phyloP scores from a whole-genome alignment of 345 rosid species.

The Hibiscus mutabilis region DNA sequence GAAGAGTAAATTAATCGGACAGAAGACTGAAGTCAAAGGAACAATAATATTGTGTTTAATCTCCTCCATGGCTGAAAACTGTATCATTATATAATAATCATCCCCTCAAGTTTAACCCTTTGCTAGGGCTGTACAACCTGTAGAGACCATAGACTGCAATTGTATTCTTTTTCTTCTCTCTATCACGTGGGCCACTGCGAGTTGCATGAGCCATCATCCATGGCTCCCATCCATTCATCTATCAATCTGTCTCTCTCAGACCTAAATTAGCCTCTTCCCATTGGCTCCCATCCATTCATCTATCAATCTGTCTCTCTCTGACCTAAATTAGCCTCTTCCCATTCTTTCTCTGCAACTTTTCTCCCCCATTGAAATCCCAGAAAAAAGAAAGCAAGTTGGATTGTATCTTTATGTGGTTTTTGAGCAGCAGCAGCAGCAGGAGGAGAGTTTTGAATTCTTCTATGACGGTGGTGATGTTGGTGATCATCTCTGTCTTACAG shows the following conservation, averaged over 20 bases:
- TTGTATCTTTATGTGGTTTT: constrained; percentile 29
- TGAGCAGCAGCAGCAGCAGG: constrained; percentile 19
- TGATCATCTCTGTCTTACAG: constrained; percentile 27
- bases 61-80: not conserved
- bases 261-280: constrained; percentile 15
- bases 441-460: constrained; percentile 21
- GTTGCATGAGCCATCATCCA: constrained; percentile 11
- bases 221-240: constrained; percentile 2
- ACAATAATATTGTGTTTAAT: not conserved
- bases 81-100: not conserved
- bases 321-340: constrained; percentile 15
- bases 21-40: constrained; percentile 5
- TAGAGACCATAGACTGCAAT: not conserved
- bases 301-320: not conserved
- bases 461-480: constrained; percentile 17
- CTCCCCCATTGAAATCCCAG: no score
- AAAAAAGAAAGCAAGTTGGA: not conserved
- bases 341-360: not conserved
- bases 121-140: not conserved
- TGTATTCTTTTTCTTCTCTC: constrained; percentile 1
- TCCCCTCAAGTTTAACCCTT: not conserved
- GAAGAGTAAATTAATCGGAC: not conserved
- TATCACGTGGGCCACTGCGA: constrained; percentile 29
- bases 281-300: not conserved
- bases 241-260: not conserved